Percentiles rank a stretch among this genome's conserved stretches.
These are phyloP conservation scores for Clonostachys chloroleuca DNA, from an alignment of 2,329 filamentous ascomycete genomes.

Conservation along the genomic window DNA sequence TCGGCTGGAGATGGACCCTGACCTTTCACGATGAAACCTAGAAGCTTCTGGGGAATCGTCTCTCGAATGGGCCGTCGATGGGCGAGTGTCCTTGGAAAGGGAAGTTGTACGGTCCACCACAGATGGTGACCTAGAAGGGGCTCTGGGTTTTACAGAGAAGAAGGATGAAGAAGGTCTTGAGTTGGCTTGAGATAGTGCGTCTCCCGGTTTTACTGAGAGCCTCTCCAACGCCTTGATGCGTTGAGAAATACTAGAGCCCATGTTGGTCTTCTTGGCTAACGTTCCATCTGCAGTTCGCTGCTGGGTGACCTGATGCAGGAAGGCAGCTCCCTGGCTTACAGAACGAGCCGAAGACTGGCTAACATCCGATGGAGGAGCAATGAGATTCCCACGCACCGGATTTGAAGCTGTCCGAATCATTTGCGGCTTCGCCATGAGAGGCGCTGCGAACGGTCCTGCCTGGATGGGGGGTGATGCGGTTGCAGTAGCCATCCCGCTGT, in stretches of 20 bases:
- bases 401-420: slow-evolving; percentile 44
- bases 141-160: slow-evolving; percentile 49
- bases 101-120: slow-evolving; percentile 37
- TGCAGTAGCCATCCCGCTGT: not conserved
- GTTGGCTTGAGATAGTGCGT: slow-evolving; percentile 11
- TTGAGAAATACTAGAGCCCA: slow-evolving; percentile 88
- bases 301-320: slow-evolving; percentile 48
- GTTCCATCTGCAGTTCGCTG: slow-evolving; percentile 30
- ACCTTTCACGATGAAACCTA: slow-evolving; percentile 31
- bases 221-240: slow-evolving; percentile 92
- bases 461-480: not conserved
- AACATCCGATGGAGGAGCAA: slow-evolving; percentile 36
- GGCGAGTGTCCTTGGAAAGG: slow-evolving; percentile 15
- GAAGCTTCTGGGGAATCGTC: slow-evolving; percentile 41
- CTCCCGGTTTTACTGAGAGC: slow-evolving; percentile 44
- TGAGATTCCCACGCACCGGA: slow-evolving; percentile 34
- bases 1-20: slow-evolving; percentile 49
- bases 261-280: slow-evolving; percentile 63
- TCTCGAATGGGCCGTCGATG: slow-evolving; percentile 27
- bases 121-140: slow-evolving; percentile 38
- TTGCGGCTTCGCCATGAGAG: slow-evolving; percentile 8
- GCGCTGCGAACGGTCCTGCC: not conserved
- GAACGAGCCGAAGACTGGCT: slow-evolving; percentile 44
- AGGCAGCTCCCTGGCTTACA: slow-evolving; percentile 52
- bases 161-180: slow-evolving; percentile 49